These are phyloP conservation scores for Samsoniella hepiali DNA, from an alignment of 2,329 filamentous ascomycete species.

Conservation along the genomic window DNA sequence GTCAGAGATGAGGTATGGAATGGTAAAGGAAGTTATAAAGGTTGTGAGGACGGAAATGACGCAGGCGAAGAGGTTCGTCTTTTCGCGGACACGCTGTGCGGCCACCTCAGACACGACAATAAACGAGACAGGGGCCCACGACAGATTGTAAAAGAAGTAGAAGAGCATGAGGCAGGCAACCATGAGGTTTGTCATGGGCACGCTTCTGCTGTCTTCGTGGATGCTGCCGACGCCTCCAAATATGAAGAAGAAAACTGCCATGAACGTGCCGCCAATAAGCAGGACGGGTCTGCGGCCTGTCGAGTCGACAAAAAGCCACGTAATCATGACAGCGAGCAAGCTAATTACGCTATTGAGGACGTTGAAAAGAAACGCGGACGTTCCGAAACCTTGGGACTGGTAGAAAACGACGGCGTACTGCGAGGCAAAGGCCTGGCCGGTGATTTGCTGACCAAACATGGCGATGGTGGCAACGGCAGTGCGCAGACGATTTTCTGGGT, in stretches of 20 bases:
- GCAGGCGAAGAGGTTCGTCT: constrained; percentile 29
- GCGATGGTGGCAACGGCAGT: constrained; percentile 28
- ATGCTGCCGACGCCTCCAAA: constrained; percentile 24
- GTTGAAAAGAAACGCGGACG: constrained; percentile 27
- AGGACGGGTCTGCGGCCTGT: constrained; percentile 28
- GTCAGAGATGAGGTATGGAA: constrained; percentile 36
- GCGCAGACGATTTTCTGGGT: constrained; percentile 22
- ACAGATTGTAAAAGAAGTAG: constrained; percentile 26
- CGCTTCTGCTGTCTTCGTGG: neutral
- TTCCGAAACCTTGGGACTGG: constrained; percentile 27
- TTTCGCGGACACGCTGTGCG: constrained; percentile 29
- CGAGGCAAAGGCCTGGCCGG: constrained; percentile 30
- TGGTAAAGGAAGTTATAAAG: constrained; percentile 34
- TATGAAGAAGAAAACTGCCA: constrained; percentile 26
- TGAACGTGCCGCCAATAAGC: constrained; percentile 25
- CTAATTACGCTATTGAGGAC: constrained; percentile 23
- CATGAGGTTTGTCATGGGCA: constrained; percentile 18
- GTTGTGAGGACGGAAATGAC: constrained; percentile 30
- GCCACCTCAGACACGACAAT: constrained; percentile 28
- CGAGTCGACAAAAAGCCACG: constrained; percentile 27
- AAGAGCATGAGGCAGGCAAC: constrained; percentile 30
- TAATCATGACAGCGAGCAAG: constrained; percentile 21
- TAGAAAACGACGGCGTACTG: constrained; percentile 33
- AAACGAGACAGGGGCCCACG: constrained; percentile 30
- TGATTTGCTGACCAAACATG: constrained; percentile 34